A percentile compares a stretch with the other conserved stretches of the same genome.
phyloP scores from a whole-genome alignment of 495 filamentous ascomycete species.

The Penicillium mononematosum region DNA sequence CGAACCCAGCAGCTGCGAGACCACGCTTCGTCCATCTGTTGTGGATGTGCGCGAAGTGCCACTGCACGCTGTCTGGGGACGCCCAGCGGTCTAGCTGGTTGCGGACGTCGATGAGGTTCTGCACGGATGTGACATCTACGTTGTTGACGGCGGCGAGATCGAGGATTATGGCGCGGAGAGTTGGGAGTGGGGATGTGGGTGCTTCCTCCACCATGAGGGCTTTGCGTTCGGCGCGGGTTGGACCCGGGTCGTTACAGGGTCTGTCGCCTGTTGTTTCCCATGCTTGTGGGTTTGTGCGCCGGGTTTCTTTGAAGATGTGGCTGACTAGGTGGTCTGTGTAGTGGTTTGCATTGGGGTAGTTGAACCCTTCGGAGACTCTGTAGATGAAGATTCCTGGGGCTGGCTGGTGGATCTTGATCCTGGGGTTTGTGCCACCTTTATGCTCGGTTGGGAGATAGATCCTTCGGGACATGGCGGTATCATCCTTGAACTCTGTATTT shows the following conservation, averaged over 20 bases:
- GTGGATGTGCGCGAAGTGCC: slow-evolving; percentile 89
- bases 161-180: slow-evolving; percentile 80
- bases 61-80: slow-evolving; percentile 77
- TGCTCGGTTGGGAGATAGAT: slow-evolving; percentile 77
- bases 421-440: slow-evolving; percentile 81
- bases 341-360: slow-evolving; percentile 87
- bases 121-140: slow-evolving; percentile 86
- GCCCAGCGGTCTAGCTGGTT: slow-evolving; percentile 91
- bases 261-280: slow-evolving; percentile 72
- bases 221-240: slow-evolving; percentile 54
- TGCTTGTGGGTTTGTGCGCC: slow-evolving; percentile 63
- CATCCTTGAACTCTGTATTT: slow-evolving; percentile 26
- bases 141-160: slow-evolving; percentile 94
- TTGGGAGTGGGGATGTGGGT: slow-evolving; percentile 56
- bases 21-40: slow-evolving; percentile 96
- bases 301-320: slow-evolving; percentile 69
- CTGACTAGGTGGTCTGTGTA: slow-evolving; percentile 77
- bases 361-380: slow-evolving; percentile 89
- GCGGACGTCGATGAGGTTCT: slow-evolving; percentile 91
- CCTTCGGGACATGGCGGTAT: slow-evolving; percentile 54
- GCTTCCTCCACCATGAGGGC: slow-evolving; percentile 16
- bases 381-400: slow-evolving; percentile 95
- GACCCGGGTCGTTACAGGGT: slow-evolving; percentile 92
- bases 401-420: slow-evolving; percentile 68
- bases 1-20: slow-evolving; percentile 85